A percentile compares a stretch with the other conserved stretches of the same genome.
phyloP scores from a whole-genome alignment of 495 filamentous ascomycete species.

The Aspergillus carlsbadensis region DNA sequence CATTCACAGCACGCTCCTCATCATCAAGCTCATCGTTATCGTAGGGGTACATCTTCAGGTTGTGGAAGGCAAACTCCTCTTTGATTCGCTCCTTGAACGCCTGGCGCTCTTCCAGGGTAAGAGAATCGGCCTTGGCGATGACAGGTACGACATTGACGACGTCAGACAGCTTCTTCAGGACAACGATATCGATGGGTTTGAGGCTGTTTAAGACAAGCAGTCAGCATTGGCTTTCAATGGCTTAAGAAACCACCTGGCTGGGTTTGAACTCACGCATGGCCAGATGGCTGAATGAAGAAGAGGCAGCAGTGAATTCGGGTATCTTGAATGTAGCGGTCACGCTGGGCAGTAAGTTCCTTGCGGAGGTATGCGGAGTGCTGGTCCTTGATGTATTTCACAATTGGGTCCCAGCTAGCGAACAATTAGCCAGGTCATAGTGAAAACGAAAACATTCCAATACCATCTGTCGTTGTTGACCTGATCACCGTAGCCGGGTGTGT shows the following conservation, averaged over 20 bases:
- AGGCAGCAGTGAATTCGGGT: constrained; percentile 99
- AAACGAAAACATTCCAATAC: constrained; percentile 32
- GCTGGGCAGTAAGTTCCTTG: constrained; percentile 99
- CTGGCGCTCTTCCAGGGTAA: constrained; percentile 92
- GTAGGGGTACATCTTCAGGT: constrained; percentile 99
- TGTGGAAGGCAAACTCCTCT: constrained; percentile 99
- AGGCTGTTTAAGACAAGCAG: constrained; percentile 44
- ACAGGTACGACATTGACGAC: constrained; percentile 99
- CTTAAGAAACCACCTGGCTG: neutral
- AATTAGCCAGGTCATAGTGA: constrained; percentile 25
- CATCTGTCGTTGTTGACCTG: constrained; percentile 83
- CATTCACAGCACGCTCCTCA: constrained; percentile 91
- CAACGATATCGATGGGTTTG: constrained; percentile 99
- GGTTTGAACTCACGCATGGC: constrained; percentile 70
- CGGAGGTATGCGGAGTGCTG: constrained; percentile 99
- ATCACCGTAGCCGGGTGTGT: constrained; percentile 78
- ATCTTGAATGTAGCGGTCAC: constrained; percentile 98
- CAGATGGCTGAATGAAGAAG: constrained; percentile 99
- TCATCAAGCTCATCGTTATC: constrained; percentile 98
- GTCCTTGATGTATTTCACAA: constrained; percentile 99
- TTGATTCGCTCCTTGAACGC: constrained; percentile 99
- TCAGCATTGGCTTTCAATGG: neutral
- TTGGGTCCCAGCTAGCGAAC: constrained; percentile 71
- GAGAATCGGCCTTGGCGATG: constrained; percentile 95
- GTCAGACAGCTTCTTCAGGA: constrained; percentile 97